Conservation (phyloP, 2,329 filamentous ascomycete genomes). For the Alternaria consortialis region DNA sequence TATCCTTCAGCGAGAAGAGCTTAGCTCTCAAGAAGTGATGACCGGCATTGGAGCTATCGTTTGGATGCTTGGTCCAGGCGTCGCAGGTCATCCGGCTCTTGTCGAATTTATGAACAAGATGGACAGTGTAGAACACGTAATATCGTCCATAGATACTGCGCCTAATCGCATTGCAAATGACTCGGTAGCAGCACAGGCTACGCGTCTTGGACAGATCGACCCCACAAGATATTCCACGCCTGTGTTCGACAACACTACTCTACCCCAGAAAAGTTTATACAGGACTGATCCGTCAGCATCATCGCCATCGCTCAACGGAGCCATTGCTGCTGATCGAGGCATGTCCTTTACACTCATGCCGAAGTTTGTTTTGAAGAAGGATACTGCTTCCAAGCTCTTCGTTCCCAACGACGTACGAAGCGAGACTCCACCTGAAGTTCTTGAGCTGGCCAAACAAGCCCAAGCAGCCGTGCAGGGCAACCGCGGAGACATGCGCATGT, state of each 20-base stretch:
- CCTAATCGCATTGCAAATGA: conserved; percentile 78
- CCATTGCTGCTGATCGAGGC: conserved; percentile 51
- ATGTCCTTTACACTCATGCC: conserved; percentile 58
- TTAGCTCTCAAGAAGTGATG: conserved; percentile 71
- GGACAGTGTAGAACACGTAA: conserved; percentile 72
- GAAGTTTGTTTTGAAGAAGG: conserved; percentile 49
- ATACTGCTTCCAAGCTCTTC: conserved; percentile 50
- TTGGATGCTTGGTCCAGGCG: conserved; percentile 80
- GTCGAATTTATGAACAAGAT: conserved; percentile 73
- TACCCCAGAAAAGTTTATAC: conserved; percentile 50
- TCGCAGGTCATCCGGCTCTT: conserved; percentile 70
- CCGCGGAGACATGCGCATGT: conserved; percentile 58
- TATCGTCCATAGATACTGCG: conserved; percentile 77
- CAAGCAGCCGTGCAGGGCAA: conserved; percentile 47
- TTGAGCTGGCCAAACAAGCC: conserved; percentile 61
- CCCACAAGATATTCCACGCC: conserved; percentile 76
- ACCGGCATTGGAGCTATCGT: conserved; percentile 72
- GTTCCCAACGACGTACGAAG: conserved; percentile 57
- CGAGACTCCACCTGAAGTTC: conserved; percentile 58
- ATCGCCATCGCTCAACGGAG: conserved; percentile 28
- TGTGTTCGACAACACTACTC: conserved; percentile 66
- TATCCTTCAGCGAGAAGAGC: conserved; percentile 76
- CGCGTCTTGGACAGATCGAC: conserved; percentile 77
- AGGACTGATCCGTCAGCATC: conserved; percentile 8
- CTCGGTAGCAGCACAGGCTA: conserved; percentile 71